phyloP scores from a whole-genome alignment of 2,329 filamentous ascomycete species.

The Berkeleyomyces basicola region DNA sequence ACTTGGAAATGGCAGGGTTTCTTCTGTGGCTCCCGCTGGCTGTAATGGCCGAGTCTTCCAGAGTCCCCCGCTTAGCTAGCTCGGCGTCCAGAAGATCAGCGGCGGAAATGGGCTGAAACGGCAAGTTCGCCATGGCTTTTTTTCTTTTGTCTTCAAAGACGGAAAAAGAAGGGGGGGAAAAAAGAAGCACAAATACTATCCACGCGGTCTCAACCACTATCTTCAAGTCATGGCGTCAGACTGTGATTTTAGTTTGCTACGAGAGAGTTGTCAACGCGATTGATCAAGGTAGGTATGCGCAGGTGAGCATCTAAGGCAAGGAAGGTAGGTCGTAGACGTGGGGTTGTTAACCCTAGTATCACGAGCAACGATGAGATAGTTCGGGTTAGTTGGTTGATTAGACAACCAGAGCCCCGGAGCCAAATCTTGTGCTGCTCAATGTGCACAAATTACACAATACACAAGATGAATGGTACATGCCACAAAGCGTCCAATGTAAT shows the following conservation, averaged over 20 bases:
- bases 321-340: too few relatives aligned
- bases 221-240: background rate
- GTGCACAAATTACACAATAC: background rate
- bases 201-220: background rate
- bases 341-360: background rate
- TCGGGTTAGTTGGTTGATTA: background rate
- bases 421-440: background rate
- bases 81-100: constrained; percentile 27
- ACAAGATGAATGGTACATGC: background rate
- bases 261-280: too few relatives aligned
- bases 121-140: background rate
- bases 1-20: constrained; percentile 16
- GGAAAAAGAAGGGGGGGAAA: background rate
- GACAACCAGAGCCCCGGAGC: background rate
- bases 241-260: background rate
- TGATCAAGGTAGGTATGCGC: too few relatives aligned
- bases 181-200: background rate
- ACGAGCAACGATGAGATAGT: background rate
- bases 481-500: background rate
- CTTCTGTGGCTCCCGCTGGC: constrained; percentile 19
- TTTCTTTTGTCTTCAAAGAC: background rate
- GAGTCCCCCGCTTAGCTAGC: constrained; percentile 24
- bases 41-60: constrained; percentile 16
- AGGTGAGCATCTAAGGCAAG: too few relatives aligned
- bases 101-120: constrained; percentile 27